These are phyloP conservation scores for Hymenoscyphus scutula DNA, from an alignment of 2,329 filamentous ascomycete species.

Conservation along the genomic window DNA sequence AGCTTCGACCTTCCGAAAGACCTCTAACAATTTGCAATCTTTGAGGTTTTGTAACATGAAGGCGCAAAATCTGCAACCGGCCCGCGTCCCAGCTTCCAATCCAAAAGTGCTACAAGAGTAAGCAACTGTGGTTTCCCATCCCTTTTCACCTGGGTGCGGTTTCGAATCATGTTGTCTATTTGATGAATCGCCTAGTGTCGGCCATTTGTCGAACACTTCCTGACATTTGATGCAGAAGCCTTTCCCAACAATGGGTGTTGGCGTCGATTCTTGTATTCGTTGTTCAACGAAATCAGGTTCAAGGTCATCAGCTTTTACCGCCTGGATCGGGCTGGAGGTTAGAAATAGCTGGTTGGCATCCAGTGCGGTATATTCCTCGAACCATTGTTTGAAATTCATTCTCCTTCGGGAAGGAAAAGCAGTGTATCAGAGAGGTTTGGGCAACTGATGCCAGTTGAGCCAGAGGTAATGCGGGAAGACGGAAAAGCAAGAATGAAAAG, in stretches of 20 bases:
- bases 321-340: slow-evolving; percentile 10
- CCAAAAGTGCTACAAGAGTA: slow-evolving; percentile 12
- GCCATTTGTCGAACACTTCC: slow-evolving; percentile 1
- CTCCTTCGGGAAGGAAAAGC: too few species aligned
- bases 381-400: slow-evolving; percentile 15
- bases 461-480: too few species aligned
- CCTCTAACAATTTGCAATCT: slow-evolving; percentile 10
- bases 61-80: slow-evolving; percentile 19
- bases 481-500: too few species aligned
- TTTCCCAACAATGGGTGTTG: neutral
- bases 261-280: slow-evolving; percentile 16
- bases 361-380: slow-evolving; percentile 12
- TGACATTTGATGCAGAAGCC: neutral
- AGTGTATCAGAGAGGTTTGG: too few species aligned
- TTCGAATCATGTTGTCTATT: too few species aligned
- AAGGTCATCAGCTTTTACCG: slow-evolving; percentile 13
- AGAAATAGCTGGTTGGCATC: slow-evolving; percentile 3
- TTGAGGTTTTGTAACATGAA: slow-evolving; percentile 18
- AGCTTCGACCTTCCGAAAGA: slow-evolving; percentile 19
- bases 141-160: neutral
- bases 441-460: too few species aligned
- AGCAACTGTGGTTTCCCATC: neutral
- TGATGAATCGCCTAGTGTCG: neutral
- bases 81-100: slow-evolving; percentile 14
- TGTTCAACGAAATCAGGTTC: slow-evolving; percentile 15